Evolutionary conservation across 2,329 filamentous ascomycete genomes (phyloP).

Genomic region (Ceratocystis colombiana): DNA sequence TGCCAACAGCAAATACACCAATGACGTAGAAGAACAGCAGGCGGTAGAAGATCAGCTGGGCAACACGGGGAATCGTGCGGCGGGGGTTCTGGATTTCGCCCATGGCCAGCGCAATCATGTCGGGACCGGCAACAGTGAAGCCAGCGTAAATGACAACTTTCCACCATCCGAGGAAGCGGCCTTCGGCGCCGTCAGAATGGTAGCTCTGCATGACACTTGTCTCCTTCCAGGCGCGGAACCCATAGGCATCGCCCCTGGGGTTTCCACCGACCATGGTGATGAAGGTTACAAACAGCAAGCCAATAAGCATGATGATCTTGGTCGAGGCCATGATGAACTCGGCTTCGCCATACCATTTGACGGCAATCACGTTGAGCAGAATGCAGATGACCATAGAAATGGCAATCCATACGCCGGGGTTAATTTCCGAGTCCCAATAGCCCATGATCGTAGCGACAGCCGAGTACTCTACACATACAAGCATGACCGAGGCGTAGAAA

Average conservation of each 20-base stretch:
- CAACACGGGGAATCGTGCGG: conserved; percentile 55
- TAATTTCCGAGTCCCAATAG: conserved; percentile 37
- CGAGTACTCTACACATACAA: conserved; percentile 39
- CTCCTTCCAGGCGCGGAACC: conserved; percentile 49
- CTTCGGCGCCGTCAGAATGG: conserved; percentile 40
- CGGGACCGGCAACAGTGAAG: conserved; percentile 58
- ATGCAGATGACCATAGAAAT: conserved; percentile 40
- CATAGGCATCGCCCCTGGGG: conserved; percentile 50
- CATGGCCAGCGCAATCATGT: conserved; percentile 50
- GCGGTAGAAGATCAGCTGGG: conserved; percentile 64
- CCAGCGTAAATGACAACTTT: conserved; percentile 52
- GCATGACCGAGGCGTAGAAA: conserved; percentile 40
- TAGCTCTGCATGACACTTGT: conserved; percentile 33
- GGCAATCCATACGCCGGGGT: conserved; percentile 42
- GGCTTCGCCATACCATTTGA: conserved; percentile 38
- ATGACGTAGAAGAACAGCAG: conserved; percentile 63
- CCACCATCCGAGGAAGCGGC: conserved; percentile 51
- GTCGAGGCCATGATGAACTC: conserved; percentile 49
- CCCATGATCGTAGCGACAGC: conserved; percentile 39
- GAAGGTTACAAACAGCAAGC: conserved; percentile 53
- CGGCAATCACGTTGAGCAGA: conserved; percentile 40
- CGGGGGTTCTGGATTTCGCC: conserved; percentile 57
- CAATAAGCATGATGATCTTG: conserved; percentile 42
- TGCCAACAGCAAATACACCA: conserved; percentile 47
- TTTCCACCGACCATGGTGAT: conserved; percentile 60